These are phyloP conservation scores for Tilletia walkeri DNA, from an alignment of 1,284 basidiomycete genomes.

Conservation along the genomic window DNA sequence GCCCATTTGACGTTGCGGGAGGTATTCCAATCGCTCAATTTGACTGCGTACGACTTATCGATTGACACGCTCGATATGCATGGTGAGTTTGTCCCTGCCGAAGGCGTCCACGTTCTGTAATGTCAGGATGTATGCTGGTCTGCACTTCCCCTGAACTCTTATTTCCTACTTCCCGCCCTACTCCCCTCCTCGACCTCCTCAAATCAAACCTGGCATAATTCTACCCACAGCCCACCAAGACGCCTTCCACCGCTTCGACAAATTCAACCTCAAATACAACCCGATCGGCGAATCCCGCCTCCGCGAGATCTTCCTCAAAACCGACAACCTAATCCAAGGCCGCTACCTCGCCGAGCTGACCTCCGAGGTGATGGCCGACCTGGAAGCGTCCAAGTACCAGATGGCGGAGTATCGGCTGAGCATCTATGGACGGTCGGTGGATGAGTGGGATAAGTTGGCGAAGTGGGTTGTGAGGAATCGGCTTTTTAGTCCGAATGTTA, in stretches of 20 bases:
- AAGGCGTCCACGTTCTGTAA: background rate
- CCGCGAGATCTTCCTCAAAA: slow-evolving; percentile 97
- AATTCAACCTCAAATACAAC: slow-evolving; percentile 67
- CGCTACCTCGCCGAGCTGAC: slow-evolving; percentile 93
- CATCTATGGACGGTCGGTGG: slow-evolving; percentile 73
- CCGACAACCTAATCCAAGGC: slow-evolving; percentile 75
- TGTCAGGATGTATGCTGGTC: background rate
- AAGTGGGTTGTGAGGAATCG: slow-evolving; percentile 94
- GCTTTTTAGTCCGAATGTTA: slow-evolving; percentile 90
- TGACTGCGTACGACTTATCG: slow-evolving; percentile 95
- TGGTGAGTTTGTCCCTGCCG: slow-evolving; percentile 53
- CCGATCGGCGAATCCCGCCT: slow-evolving; percentile 91
- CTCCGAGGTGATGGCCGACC: slow-evolving; percentile 88
- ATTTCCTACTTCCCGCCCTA: background rate
- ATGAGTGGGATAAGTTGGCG: slow-evolving; percentile 98
- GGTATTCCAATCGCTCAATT: slow-evolving; percentile 90
- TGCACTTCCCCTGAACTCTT: background rate
- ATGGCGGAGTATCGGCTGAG: slow-evolving; percentile 85
- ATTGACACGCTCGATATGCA: slow-evolving; percentile 99
- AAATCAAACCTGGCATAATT: background rate
- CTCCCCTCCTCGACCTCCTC: no score
- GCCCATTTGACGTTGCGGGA: slow-evolving; percentile 82
- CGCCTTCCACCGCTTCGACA: slow-evolving; percentile 94
- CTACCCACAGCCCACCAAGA: slow-evolving; percentile 71
- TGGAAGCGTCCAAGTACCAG: slow-evolving; percentile 98